Evolutionary conservation across 768 basidiomycete genomes (phyloP).

Genomic region (Xerocomus potaroensis): DNA sequence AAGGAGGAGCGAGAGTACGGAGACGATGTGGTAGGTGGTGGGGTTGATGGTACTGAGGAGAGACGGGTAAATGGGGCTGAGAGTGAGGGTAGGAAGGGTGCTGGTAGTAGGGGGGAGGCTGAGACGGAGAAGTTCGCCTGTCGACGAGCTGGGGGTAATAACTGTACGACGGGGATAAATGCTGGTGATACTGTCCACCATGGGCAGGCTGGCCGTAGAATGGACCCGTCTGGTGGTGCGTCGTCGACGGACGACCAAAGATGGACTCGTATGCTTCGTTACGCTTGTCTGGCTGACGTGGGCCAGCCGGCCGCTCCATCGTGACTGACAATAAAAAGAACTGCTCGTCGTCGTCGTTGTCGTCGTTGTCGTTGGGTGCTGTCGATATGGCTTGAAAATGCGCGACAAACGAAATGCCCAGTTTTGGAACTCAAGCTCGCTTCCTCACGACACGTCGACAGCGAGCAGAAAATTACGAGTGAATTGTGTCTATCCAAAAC

Average conservation of each 20-base stretch:
- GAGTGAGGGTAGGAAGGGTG: slow-evolving; percentile 33
- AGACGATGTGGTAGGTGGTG: slow-evolving; percentile 22
- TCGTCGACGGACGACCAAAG: slow-evolving; percentile 69
- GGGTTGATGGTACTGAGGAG: slow-evolving; percentile 14
- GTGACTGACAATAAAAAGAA: slow-evolving; percentile 2
- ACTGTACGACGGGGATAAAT: slow-evolving; percentile 33
- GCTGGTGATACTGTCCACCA: slow-evolving; percentile 17
- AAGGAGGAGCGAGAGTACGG: slow-evolving; percentile 36
- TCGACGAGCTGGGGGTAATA: slow-evolving; percentile 40
- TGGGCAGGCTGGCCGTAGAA: slow-evolving; percentile 17
- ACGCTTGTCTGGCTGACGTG: slow-evolving; percentile 65
- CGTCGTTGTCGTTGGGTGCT: slow-evolving; percentile 7
- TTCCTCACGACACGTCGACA: slow-evolving; percentile 7
- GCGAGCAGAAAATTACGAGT: slow-evolving; percentile 3
- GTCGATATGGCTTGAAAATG: slow-evolving; percentile 10
- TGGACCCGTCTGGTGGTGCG: slow-evolving; percentile 41
- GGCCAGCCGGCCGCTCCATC: slow-evolving; percentile 58
- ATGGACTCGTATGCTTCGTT: slow-evolving; percentile 82
- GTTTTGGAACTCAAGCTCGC: slow-evolving; percentile 19
- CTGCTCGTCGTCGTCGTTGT: slow-evolving; percentile 5
- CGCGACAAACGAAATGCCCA: slow-evolving; percentile 17
- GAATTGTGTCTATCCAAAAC: slow-evolving; percentile 3
- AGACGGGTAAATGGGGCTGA: slow-evolving; percentile 15
- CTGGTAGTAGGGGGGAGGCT: slow-evolving; percentile 20
- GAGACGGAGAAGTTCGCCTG: slow-evolving; percentile 42